Conservation (phyloP, 2,329 filamentous ascomycete species). For the Tolypocladium ovalisporum region DNA sequence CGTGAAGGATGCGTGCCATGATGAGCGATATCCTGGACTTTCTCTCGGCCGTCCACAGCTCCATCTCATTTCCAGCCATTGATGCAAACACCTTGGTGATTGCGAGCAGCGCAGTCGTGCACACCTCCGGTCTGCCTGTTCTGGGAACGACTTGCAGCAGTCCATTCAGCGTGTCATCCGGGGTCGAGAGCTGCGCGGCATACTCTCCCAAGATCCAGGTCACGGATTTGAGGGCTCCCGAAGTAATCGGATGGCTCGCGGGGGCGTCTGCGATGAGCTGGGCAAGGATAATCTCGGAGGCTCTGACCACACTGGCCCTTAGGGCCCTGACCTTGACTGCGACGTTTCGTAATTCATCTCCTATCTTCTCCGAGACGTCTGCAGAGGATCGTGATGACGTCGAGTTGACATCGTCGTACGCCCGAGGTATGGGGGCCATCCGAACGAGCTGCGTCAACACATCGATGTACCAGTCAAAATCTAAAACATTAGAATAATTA, state of each 20-base stretch:
- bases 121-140: constrained; percentile 48
- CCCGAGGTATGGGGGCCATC: constrained; percentile 45
- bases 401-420: constrained; percentile 24
- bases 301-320: constrained; percentile 66
- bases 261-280: constrained; percentile 43
- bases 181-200: constrained; percentile 55
- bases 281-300: constrained; percentile 65
- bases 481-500: constrained; percentile 73
- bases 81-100: constrained; percentile 74
- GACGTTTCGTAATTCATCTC: constrained; percentile 77
- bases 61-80: constrained; percentile 53
- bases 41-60: constrained; percentile 60
- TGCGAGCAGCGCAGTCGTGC: constrained; percentile 76
- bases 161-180: constrained; percentile 62
- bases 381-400: constrained; percentile 13
- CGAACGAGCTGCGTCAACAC: constrained; percentile 77
- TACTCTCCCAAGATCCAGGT: constrained; percentile 89
- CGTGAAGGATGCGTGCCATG: constrained; percentile 71
- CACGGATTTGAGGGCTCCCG: constrained; percentile 61
- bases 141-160: constrained; percentile 57
- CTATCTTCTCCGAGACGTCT: constrained; percentile 60
- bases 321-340: constrained; percentile 85
- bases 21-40: constrained; percentile 68
- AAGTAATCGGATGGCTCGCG: constrained; percentile 44
- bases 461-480: constrained; percentile 98